Evolutionary conservation across 768 basidiomycete genomes (phyloP).

Genomic region (Tulasnella sp.): DNA sequence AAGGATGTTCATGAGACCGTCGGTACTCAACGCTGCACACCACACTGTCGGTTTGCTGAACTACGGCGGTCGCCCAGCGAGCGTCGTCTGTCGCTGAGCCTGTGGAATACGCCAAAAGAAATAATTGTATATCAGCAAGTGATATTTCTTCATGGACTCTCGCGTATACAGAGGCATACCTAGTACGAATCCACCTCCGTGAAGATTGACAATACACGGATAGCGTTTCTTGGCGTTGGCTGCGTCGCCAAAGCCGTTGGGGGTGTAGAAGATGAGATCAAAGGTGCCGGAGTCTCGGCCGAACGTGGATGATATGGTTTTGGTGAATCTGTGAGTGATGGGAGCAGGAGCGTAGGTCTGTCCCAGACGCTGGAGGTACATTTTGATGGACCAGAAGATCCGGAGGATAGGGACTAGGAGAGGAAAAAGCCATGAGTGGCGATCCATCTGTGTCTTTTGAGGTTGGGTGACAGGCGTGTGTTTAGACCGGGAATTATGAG

Average conservation of each 20-base stretch:
- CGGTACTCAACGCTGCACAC: constrained; percentile 22
- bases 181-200: constrained; percentile 4
- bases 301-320: constrained; percentile 3
- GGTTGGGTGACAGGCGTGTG: too few species aligned
- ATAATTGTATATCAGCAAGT: constrained; percentile 18
- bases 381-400: too few species aligned
- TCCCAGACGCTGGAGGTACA: too few species aligned
- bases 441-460: too few species aligned
- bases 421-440: too few species aligned
- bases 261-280: constrained; percentile 14
- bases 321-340: not conserved
- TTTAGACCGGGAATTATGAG: too few species aligned
- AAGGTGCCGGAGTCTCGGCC: not conserved
- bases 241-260: not conserved
- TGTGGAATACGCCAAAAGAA: too few species aligned
- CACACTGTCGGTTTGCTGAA: constrained; percentile 15
- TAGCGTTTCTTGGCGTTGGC: not conserved
- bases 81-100: constrained; percentile 19
- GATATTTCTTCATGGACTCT: constrained; percentile 16
- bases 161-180: not conserved
- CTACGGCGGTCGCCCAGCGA: constrained; percentile 16
- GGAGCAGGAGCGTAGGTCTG: too few species aligned
- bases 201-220: constrained; percentile 14
- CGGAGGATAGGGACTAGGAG: too few species aligned
- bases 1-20: constrained; percentile 21